Evolutionary conservation across 306 rosid species (phyloP), one percentile per base, ranked within the genome.

Genomic region (Cyamopsis tetragonoloba): DNA sequence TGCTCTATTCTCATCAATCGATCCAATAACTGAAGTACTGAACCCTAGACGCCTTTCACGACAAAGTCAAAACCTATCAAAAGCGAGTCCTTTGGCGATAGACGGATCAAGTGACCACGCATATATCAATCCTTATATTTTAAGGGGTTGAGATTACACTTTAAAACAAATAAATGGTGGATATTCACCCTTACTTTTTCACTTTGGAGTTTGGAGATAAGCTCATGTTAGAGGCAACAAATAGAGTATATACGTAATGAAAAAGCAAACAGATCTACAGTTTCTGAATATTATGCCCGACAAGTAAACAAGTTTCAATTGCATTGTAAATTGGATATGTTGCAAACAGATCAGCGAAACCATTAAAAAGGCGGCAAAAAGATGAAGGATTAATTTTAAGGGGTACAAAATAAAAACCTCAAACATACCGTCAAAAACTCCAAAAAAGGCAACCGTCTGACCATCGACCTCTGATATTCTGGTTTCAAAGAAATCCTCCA

Each of bases 401-500:
- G 7, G 57, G 54, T 24, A n/a, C 62, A 72, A 19, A 34, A 54
- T 46, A 67, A 19, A 56, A 64, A 14, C 58, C 19, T 23, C 64
- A 69, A 37, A 56, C 77, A 49, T 88, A 91, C 97, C 97, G 81
- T 91, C 97, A 68, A 91, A 91, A 81, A 91, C 97, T 70, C 95
- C 97, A 30, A 91, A 91, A 80, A 91, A 88, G 10, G 89, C 97
- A 19, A 91, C 97, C 84, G 66, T 86, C 68, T 91, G 92, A 55
- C 92, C 97, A 75, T 91, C 91, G 42, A 91, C 79, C 73, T 88
- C 97, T 26, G 92, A 86, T 62, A 85, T 82, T 17, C 49, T 82
- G 27, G 92, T 84, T 86, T 84, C 97, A 57, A 75, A 91, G 81
- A 84, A 91, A 78, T 91, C 97, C 87, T 91, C 97, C 97, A 91